These are phyloP conservation scores for Acorus gramineus DNA, from an alignment of 106 monocot genomes.

Conservation along the genomic window DNA sequence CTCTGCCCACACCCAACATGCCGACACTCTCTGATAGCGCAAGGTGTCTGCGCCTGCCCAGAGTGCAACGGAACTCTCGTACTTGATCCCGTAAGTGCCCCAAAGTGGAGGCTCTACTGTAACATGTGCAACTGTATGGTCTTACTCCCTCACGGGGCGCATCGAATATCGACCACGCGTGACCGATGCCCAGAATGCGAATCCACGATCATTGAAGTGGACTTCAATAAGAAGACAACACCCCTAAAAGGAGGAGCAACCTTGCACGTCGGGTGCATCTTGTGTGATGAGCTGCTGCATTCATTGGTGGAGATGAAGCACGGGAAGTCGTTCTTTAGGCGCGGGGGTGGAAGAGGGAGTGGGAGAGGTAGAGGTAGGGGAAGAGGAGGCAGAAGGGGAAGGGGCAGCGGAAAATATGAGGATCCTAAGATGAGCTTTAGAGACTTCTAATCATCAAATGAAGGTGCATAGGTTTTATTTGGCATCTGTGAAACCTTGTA, in stretches of 20 bases:
- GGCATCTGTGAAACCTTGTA: too few relatives aligned
- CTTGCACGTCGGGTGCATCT: constrained; percentile 66
- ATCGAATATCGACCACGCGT: constrained; percentile 57
- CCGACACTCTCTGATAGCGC: constrained; percentile 74
- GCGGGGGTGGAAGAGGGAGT: constrained; percentile 55
- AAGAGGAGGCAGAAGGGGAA: constrained; percentile 27
- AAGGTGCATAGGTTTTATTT: too few relatives aligned
- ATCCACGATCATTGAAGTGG: constrained; percentile 76
- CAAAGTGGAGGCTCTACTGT: constrained; percentile 87
- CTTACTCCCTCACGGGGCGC: constrained; percentile 73
- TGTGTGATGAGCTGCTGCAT: constrained; percentile 89
- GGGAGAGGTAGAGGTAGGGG: constrained; percentile 48
- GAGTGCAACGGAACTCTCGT: constrained; percentile 84
- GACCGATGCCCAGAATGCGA: constrained; percentile 65
- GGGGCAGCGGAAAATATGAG: constrained; percentile 32
- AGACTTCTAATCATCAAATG: constrained; percentile 43
- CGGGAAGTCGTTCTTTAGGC: constrained; percentile 49
- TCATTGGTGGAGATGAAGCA: constrained; percentile 89
- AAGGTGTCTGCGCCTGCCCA: constrained; percentile 92
- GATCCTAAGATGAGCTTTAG: constrained; percentile 97
- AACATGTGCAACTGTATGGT: constrained; percentile 87
- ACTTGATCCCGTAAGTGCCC: constrained; percentile 82
- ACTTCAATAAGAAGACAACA: constrained; percentile 90
- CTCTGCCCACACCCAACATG: constrained; percentile 96
- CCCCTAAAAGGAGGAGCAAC: constrained; percentile 63